Percentiles rank a stretch among this genome's conserved stretches.
phyloP scores from a whole-genome alignment of 768 basidiomycete species.

The Lentinula aciculospora region DNA sequence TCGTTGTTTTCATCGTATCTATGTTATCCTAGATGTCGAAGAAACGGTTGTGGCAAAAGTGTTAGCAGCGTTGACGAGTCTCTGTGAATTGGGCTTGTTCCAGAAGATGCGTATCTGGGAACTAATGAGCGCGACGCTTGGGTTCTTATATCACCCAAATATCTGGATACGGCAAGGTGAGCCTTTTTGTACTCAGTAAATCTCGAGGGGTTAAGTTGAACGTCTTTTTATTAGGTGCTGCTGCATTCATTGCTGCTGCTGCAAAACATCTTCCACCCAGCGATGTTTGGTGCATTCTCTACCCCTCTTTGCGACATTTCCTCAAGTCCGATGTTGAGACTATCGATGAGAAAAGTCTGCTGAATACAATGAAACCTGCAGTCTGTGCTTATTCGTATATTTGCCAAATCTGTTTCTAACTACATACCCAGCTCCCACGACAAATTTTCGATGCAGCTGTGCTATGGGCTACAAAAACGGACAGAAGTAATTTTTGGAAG shows the following conservation, averaged over 20 bases:
- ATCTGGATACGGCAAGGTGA: conserved; percentile 93
- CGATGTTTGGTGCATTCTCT: conserved; percentile 96
- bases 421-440: conserved; percentile 40
- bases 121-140: conserved; percentile 79
- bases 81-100: conserved; percentile 87
- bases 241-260: conserved; percentile 83
- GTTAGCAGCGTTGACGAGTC: conserved; percentile 76
- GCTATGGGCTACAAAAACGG: conserved; percentile 82
- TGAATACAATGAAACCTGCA: conserved; percentile 71
- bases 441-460: conserved; percentile 82
- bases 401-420: neutral
- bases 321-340: conserved; percentile 76
- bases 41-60: conserved; percentile 93
- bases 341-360: conserved; percentile 69
- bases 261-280: conserved; percentile 77
- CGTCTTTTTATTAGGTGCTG: conserved; percentile 51
- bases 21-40: conserved; percentile 67
- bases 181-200: neutral
- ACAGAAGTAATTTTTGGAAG: conserved; percentile 79
- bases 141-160: conserved; percentile 94
- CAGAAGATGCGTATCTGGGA: conserved; percentile 98
- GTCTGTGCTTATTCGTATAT: conserved; percentile 40
- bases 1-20: neutral
- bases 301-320: conserved; percentile 84
- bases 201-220: too few relatives aligned